Evolutionary conservation across 225 moss, liverwort and hornwort genomes (phyloP).

Genomic region (Bryoerythrophyllum caledonicum): DNA sequence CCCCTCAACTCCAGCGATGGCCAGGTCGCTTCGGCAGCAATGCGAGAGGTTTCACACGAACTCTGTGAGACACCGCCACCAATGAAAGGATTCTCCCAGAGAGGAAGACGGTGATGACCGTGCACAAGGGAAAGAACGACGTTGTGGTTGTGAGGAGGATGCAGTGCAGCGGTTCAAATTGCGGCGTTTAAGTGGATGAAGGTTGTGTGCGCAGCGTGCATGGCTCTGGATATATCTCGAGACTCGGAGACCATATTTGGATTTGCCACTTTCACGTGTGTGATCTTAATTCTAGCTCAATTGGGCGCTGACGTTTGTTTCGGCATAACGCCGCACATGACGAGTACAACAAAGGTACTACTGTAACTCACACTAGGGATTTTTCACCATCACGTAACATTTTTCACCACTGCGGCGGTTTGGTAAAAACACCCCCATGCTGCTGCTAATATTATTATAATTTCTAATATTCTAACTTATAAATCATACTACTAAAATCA

Average conservation of each 20-base stretch:
- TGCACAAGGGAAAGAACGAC: background rate
- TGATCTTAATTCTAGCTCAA: background rate
- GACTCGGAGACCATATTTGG: background rate
- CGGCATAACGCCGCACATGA: background rate
- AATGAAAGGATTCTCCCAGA: background rate
- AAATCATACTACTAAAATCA: no score
- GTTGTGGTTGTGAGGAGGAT: no score
- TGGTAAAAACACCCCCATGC: no score
- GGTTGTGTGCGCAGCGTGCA: background rate
- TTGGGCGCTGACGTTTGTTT: background rate
- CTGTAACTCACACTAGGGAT: no score
- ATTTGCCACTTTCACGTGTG: background rate
- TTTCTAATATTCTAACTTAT: no score
- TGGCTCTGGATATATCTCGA: background rate
- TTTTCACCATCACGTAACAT: no score
- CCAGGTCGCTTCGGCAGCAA: background rate
- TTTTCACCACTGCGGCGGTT: no score
- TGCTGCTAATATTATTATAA: no score
- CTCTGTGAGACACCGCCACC: background rate
- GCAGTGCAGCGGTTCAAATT: background rate
- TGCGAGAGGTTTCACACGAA: no score
- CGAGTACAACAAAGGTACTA: background rate
- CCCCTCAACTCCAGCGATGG: no score
- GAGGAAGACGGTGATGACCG: background rate
- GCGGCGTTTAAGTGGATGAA: background rate